Evolutionary conservation across 2,329 filamentous ascomycete genomes (phyloP), one percentile per base, ranked within the genome.

Genomic region (Triangularia verruculosa): DNA sequence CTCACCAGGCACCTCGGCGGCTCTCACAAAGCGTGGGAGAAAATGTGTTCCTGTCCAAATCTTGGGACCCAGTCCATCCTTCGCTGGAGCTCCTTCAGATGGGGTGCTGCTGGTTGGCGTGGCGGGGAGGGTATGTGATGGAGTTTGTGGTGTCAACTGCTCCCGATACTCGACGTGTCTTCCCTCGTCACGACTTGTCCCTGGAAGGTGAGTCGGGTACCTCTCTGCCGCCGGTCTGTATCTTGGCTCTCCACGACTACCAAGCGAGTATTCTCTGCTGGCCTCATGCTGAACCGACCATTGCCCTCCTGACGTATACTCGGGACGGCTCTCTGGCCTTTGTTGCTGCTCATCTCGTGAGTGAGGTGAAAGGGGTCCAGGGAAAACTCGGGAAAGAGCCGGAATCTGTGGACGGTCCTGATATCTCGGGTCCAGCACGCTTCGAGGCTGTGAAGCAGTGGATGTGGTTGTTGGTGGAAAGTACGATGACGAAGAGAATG

Each of bases 1-100:
- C 75, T 95, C 90, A 8, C 91, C 91, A 0, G 89, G 86, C 3
- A 95, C 85, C 61, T 90, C 87, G 25, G 83, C 83, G 52, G 85
- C 82, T 57, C 83, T 80, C 25, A 89, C 82, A 69, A 89, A 89
- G 13, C 86, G 81, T n/a, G 87, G 87, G 61, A 89, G 74, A 68
- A 89, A 89, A 64, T 89, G 85, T 2, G 83, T 86, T 25, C 87
- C 87, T 1, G 86, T 89, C 87, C 87, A 89, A 64, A 89, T 89
- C 77, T 88, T 89, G 12, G 87, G 86, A 0, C 86, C 86, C 13
- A 89, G 75, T 0, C 83, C 83, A 71, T 89, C 86, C 73, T 87
- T 88, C 13, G 79, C 78, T 0, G 80, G 77, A 9, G 79, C 69
- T 1, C 77, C 78, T 57, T 85, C 83, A 1, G 78, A 76, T 11